Percentiles rank a stretch among this genome's conserved stretches.
Conservation (phyloP, 2,329 filamentous ascomycete genomes). For the Diaporthe sp. region DNA sequence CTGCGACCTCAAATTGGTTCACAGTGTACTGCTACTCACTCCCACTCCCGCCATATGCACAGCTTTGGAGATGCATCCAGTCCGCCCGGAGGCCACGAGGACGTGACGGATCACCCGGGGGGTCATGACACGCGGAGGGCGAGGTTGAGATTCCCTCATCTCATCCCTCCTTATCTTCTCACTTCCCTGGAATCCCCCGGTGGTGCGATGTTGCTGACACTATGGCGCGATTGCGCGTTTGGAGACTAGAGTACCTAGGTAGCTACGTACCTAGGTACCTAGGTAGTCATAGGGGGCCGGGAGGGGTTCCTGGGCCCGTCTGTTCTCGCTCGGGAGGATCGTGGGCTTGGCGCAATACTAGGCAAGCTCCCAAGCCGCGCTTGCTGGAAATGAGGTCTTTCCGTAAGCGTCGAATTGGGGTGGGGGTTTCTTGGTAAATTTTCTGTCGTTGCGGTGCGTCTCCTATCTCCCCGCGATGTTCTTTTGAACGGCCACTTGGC, state of each 20-base stretch:
- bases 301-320: neutral
- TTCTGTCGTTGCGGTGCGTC: neutral
- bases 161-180: neutral
- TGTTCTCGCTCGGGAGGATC: conserved; percentile 6
- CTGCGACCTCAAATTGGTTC: neutral
- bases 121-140: conserved; percentile 8
- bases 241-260: neutral
- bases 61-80: neutral
- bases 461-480: neutral
- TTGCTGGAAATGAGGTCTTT: conserved; percentile 11
- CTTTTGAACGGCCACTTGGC: neutral
- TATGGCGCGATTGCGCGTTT: neutral
- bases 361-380: conserved; percentile 6
- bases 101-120: neutral
- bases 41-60: neutral
- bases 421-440: neutral
- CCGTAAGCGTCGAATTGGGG: neutral
- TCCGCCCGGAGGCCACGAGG: neutral
- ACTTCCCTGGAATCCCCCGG: neutral
- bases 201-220: conserved; percentile 18
- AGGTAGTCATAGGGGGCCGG: neutral
- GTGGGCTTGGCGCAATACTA: conserved; percentile 25
- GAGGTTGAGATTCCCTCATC: neutral
- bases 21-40: neutral
- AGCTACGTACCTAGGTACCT: too few species aligned